A percentile compares a stretch with the other conserved stretches of the same genome.
Conservation (phyloP, 306 rosid genomes). For the Cotoneaster glaucophyllus region DNA sequence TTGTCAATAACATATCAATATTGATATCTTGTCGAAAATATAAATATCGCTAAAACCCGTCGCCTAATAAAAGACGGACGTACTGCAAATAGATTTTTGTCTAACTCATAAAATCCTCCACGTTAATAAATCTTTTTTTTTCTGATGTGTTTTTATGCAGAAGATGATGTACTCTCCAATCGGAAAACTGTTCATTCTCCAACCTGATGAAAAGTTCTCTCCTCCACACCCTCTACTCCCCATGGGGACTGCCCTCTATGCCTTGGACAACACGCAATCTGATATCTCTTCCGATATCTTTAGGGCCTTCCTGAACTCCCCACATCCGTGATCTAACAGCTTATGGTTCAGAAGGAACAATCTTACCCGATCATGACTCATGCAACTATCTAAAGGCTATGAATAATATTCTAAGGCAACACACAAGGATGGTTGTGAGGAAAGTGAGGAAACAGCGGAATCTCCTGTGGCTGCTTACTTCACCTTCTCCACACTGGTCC, state of each 20-base stretch:
- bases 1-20: no score
- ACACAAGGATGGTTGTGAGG: conserved; percentile 20
- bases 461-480: conserved; percentile 38
- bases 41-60: no score
- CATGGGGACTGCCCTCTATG: conserved; percentile 42
- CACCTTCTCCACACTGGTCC: conserved; percentile 47
- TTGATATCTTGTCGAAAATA: no score
- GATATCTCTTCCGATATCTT: conserved; percentile 43
- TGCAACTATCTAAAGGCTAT: conserved; percentile 58
- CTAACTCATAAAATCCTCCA: no score
- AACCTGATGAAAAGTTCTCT: conserved; percentile 69
- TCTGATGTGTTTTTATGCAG: conserved; percentile 33
- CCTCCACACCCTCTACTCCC: conserved; percentile 72
- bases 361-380: conserved; percentile 61
- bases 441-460: conserved; percentile 34
- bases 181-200: conserved; percentile 61
- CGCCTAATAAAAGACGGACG: no score
- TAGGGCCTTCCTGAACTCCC: conserved; percentile 47
- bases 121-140: not conserved
- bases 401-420: conserved; percentile 39
- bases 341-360: conserved; percentile 64
- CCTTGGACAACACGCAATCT: conserved; percentile 30
- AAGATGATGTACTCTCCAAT: conserved; percentile 64
- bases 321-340: conserved; percentile 77
- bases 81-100: no score